Percentiles rank a stretch among this genome's conserved stretches.
phyloP scores from a whole-genome alignment of 2,329 filamentous ascomycete species.

The Talaromyces rugulosus region DNA sequence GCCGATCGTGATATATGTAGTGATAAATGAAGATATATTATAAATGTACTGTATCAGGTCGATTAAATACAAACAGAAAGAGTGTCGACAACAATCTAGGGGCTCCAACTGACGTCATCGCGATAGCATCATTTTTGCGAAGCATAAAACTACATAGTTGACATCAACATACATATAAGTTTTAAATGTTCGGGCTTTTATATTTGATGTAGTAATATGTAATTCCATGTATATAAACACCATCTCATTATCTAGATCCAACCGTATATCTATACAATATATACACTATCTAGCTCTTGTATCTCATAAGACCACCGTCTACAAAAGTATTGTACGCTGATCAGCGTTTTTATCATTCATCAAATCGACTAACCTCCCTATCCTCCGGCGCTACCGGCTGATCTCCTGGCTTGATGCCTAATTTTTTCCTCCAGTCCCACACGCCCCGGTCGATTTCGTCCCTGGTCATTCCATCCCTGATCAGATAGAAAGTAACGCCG shows the following conservation, averaged over 20 bases:
- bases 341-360: not conserved
- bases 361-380: conserved; percentile 12
- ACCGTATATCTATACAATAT: not conserved
- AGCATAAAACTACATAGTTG: not conserved
- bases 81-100: not conserved
- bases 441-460: conserved; percentile 76
- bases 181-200: not conserved
- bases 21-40: not conserved
- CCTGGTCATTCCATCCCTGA: conserved; percentile 73
- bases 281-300: not conserved
- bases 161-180: not conserved
- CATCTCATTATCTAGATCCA: not conserved
- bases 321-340: not conserved
- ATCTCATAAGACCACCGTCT: not conserved
- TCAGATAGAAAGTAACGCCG: conserved; percentile 79
- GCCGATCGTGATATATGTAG: not conserved
- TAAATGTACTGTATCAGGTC: not conserved
- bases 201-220: not conserved
- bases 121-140: not conserved
- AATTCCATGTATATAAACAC: not conserved
- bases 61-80: not conserved
- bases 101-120: not conserved
- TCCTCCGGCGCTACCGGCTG: conserved; percentile 9
- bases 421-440: conserved; percentile 66
- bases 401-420: conserved; percentile 11